Evolutionary conservation across 1,284 basidiomycete species (phyloP), one percentile per base, ranked within the genome.

Genomic region (Ceratobasidium sp.): DNA sequence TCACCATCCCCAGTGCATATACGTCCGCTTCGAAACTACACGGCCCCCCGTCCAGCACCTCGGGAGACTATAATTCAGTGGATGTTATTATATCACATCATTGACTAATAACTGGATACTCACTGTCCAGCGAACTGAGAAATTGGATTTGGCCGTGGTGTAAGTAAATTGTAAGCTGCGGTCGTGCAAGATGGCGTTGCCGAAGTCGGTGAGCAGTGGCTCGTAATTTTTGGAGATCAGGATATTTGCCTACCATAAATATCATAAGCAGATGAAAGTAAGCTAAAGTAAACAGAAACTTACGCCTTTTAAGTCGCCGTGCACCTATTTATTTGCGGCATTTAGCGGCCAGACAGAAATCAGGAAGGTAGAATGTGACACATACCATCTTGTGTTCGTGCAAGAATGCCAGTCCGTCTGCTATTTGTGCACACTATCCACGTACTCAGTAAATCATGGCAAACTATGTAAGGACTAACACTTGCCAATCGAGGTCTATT

Each of bases 231-330:
- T 33, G 49, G 68, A 70, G 15, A 70, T 18, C 18, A 70, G 39
- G n/a, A 70, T 33, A 33, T 70, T 70, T 18, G 68, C 68, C 68
- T 70, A 20, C 2, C 5, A 28, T 33, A 6, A 18, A 10, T 51
- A 5, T 33, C 20, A 33, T 5, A 4, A 18, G 1, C 10, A 18
- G 28, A 0, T 5, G 33, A 6, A 20, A 9, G 10, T 23, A 56
- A 2, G 2, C 20, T 4, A 55, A 9, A 28, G 18, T 6, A 39
- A 5, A 55, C 1, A 4, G 33, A 33, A 33, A 33, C 28, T 53
- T 20, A 70, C 68, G 13, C 68, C 68, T 40, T 70, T 70, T 15
- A 70, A 28, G 40, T 70, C 68, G 3, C 68, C 68, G 26, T 70
- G 68, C 20, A 70, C 26, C 68, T 70, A n/a, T 13, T 33, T 70